Evolutionary conservation across 2,329 filamentous ascomycete species (phyloP).

Genomic region (Lachnellula arida): DNA sequence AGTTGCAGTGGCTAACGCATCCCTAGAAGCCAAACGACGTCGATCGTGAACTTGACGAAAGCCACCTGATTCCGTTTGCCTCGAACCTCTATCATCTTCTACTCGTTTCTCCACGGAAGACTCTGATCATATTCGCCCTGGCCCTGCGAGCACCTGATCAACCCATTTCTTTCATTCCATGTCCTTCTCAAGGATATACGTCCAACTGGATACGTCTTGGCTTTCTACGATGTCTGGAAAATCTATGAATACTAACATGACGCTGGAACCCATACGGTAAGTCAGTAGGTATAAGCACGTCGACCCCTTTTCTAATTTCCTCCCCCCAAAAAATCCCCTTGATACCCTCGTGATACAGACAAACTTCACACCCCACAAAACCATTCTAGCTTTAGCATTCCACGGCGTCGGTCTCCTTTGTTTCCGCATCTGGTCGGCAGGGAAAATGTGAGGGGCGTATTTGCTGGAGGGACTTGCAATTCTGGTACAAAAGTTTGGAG

Average conservation of each 20-base stretch:
- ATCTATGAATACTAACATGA: conserved; percentile 14
- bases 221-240: background rate
- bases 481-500: conserved; percentile 1
- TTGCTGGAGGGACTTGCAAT: background rate
- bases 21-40: conserved; percentile 30
- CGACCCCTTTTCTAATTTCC: conserved; percentile 8
- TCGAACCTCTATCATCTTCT: background rate
- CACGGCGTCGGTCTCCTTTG: conserved; percentile 13
- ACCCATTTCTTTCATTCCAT: background rate
- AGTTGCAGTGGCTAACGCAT: conserved; percentile 15
- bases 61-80: background rate
- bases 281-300: conserved; percentile 26
- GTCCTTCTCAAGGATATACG: background rate
- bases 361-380: conserved; percentile 12
- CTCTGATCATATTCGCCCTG: background rate
- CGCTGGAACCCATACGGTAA: conserved; percentile 19
- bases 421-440: conserved; percentile 1
- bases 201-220: conserved; percentile 1
- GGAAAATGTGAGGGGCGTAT: background rate
- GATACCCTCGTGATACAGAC: conserved; percentile 16
- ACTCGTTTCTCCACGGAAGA: background rate
- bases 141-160: background rate
- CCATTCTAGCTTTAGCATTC: conserved; percentile 18
- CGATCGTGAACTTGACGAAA: conserved; percentile 22
- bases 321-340: conserved; percentile 4